Base-by-base conservation (phyloP, 495 filamentous ascomycete species). In the Xylaria sp. region DNA sequence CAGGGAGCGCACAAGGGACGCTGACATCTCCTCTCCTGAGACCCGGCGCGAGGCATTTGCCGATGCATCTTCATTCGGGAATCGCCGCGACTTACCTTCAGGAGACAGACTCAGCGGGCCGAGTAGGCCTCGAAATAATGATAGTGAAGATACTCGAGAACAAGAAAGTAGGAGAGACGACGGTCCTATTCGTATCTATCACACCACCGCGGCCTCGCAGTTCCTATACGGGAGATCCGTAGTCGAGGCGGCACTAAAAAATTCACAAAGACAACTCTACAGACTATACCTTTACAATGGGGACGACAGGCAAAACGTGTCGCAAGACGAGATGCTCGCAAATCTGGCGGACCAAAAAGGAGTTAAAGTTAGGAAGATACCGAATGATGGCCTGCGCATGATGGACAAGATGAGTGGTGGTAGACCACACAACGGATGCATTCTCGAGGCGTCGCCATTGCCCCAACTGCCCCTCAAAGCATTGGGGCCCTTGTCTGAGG, bases 361-460 rank as follows among this genome's bases (percentile, higher is more conserved):
- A 40, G 79, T 97, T 33, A 72, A 81, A 46, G 75, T 85, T 8
- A 81, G 87, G 15, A 83, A 89, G 26, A 79, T 90, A 68, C 15
- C 82, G 43, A 80, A 81, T 1, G 83, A 82, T 11, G 88, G 86
- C 4, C 78, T 91, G 41, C 84, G 86, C 0, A 76, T 95, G 29
- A 83, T 99, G 79, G 92, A 97, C 77, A 95, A 92, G 79, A 92
- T 97, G 90, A 90, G 90, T 72, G 84, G 81, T 19, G 89, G 90
- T n/a, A 86, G 96, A 67, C 93, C 95, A 41, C 96, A 99, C 78
- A 99, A 98, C 79, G 92, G 95, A 66, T 94, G 90, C 76, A 83
- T 98, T 48, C 87, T 99, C 33, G 96, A 99, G 80, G 90, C 91
- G 29, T 97, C 94, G 0, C 92, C 91, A 11, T 80, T 98, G 33